These are phyloP conservation scores for Sporothrix pseudoabietina DNA, from an alignment of 2,329 filamentous ascomycete genomes.

Conservation along the genomic window DNA sequence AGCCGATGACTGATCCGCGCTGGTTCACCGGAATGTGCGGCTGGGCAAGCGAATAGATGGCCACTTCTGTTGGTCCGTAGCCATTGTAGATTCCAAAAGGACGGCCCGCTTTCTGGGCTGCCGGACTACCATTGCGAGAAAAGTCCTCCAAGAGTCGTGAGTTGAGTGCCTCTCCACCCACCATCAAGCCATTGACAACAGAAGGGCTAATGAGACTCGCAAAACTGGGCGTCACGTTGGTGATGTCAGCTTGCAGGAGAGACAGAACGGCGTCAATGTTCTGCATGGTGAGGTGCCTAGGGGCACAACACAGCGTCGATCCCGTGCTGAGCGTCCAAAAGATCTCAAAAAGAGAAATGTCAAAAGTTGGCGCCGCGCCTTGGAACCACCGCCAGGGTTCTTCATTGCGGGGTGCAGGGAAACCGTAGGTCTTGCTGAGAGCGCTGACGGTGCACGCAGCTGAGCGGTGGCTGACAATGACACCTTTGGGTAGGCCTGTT, in stretches of 20 bases:
- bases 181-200: conserved; percentile 40
- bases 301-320: conserved; percentile 43
- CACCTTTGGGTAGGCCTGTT: conserved; percentile 61
- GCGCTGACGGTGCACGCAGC: conserved; percentile 41
- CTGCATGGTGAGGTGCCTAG: conserved; percentile 39
- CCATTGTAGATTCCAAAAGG: conserved; percentile 35
- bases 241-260: conserved; percentile 42
- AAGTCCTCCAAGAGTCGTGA: neutral
- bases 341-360: conserved; percentile 35
- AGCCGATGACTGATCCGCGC: conserved; percentile 44
- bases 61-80: conserved; percentile 39
- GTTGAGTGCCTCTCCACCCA: conserved; percentile 39
- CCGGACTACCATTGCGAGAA: neutral
- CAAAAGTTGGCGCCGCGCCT: conserved; percentile 43
- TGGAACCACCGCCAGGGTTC: conserved; percentile 44
- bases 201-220: conserved; percentile 41
- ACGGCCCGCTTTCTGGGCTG: conserved; percentile 16
- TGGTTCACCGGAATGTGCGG: conserved; percentile 34
- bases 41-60: conserved; percentile 34
- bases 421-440: conserved; percentile 35
- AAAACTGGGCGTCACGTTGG: conserved; percentile 46
- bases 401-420: conserved; percentile 10
- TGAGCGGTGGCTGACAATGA: conserved; percentile 56
- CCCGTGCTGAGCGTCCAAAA: conserved; percentile 38
- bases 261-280: conserved; percentile 36